Percentiles rank a stretch among this genome's conserved stretches.
These are phyloP conservation scores for Populus deltoides DNA, from an alignment of 345 rosid genomes.

Conservation along the genomic window DNA sequence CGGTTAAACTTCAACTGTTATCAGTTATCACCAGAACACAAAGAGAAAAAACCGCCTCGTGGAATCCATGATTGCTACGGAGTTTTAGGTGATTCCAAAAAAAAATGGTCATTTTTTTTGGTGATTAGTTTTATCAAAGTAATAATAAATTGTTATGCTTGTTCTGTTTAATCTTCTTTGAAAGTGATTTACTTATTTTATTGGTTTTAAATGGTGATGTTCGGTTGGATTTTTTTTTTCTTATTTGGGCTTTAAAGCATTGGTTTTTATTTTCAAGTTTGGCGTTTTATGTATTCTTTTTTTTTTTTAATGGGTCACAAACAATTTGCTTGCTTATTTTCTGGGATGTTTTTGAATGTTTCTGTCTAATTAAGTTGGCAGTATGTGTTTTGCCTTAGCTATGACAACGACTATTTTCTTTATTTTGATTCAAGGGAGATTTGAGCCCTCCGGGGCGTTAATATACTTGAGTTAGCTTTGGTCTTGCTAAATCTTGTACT, in stretches of 20 bases:
- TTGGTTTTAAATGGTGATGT: background rate
- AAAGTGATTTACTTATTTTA: background rate
- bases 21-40: slow-evolving; percentile 51
- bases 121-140: background rate
- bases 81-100: slow-evolving; percentile 51
- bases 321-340: background rate
- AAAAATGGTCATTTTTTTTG: background rate
- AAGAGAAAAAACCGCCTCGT: slow-evolving; percentile 49
- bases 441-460: background rate
- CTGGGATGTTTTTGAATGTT: too few relatives aligned
- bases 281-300: background rate
- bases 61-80: slow-evolving; percentile 75
- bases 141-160: background rate
- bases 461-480: background rate
- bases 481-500: background rate
- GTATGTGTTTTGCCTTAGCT: background rate
- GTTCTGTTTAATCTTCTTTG: background rate
- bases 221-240: background rate
- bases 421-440: background rate
- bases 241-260: too few relatives aligned
- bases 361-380: background rate
- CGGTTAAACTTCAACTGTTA: slow-evolving; percentile 82
- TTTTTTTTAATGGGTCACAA: background rate
- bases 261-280: background rate
- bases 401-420: background rate